A percentile compares a stretch with the other conserved stretches of the same genome.
These are phyloP conservation scores for Pyrenophora graminea DNA, from an alignment of 2,329 filamentous ascomycete species.

Conservation along the genomic window DNA sequence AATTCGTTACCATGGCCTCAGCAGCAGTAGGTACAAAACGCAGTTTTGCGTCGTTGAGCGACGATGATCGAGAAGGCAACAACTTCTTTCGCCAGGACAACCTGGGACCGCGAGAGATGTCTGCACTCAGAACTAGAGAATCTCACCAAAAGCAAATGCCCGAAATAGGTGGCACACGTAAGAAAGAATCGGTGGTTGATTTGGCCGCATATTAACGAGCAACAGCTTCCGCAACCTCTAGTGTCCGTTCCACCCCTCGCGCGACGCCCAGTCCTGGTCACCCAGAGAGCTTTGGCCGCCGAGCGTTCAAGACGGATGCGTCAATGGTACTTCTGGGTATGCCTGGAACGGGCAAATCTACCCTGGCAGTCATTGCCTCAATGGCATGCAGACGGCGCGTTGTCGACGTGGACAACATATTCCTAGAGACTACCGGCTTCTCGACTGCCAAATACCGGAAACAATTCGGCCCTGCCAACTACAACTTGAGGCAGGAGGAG, in stretches of 20 bases:
- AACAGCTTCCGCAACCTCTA: constrained; percentile 29
- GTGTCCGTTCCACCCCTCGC: constrained; percentile 35
- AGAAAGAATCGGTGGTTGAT: neutral
- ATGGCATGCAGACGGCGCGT: constrained; percentile 70
- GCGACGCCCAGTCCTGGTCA: constrained; percentile 30
- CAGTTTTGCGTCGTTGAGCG: constrained; percentile 11
- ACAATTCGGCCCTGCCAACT: constrained; percentile 63
- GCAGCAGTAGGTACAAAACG: constrained; percentile 7
- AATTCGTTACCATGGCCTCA: constrained; percentile 4
- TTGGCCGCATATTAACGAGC: constrained; percentile 8
- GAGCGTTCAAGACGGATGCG: constrained; percentile 62
- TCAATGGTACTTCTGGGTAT: constrained; percentile 76
- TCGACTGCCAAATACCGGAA: constrained; percentile 68
- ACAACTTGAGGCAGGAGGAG: constrained; percentile 66
- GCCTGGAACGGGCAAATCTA: constrained; percentile 75
- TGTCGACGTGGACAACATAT: constrained; percentile 70
- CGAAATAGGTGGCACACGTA: constrained; percentile 18
- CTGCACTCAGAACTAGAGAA: constrained; percentile 1
- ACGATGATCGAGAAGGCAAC: constrained; percentile 9
- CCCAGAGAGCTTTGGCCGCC: constrained; percentile 29
- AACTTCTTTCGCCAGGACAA: constrained; percentile 1
- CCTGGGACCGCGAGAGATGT: constrained; percentile 1
- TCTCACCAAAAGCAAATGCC: constrained; percentile 11
- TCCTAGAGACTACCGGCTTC: constrained; percentile 66
- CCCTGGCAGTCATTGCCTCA: constrained; percentile 74